Percentiles rank a stretch among this genome's conserved stretches.
Evolutionary conservation across 768 basidiomycete species (phyloP).

Genomic region (Pleurotus salmoneostramineus): DNA sequence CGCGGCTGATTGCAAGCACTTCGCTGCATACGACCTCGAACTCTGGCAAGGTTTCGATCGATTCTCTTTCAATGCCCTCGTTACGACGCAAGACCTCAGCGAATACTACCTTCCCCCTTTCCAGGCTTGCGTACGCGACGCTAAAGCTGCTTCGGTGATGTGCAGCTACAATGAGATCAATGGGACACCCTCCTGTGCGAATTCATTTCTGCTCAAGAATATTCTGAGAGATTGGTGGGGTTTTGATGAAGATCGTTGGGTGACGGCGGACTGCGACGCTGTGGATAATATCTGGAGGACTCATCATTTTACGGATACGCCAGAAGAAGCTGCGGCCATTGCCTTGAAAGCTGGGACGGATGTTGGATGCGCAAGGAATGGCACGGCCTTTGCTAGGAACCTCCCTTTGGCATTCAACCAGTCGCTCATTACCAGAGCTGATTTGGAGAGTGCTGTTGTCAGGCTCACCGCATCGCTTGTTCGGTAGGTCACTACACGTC

Average conservation of each 20-base stretch:
- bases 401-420: conserved; percentile 46
- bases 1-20: conserved; percentile 59
- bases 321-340: conserved; percentile 43
- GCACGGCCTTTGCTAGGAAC: conserved; percentile 38
- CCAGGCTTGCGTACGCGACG: conserved; percentile 56
- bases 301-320: conserved; percentile 43
- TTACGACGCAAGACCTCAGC: conserved; percentile 50
- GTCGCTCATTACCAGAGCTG: conserved; percentile 37
- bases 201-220: conserved; percentile 46
- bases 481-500: conserved; percentile 27
- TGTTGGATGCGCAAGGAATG: conserved; percentile 38
- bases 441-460: conserved; percentile 38
- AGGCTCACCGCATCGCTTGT: conserved; percentile 52
- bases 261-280: conserved; percentile 60
- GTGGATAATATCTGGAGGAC: conserved; percentile 47
- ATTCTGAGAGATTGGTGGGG: conserved; percentile 50
- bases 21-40: conserved; percentile 55
- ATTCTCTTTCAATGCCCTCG: conserved; percentile 46
- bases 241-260: conserved; percentile 49
- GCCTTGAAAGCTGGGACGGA: conserved; percentile 52
- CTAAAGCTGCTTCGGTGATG: conserved; percentile 55
- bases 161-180: conserved; percentile 64
- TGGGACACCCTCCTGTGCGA: conserved; percentile 53
- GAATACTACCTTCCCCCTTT: conserved; percentile 55
- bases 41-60: conserved; percentile 50